These are phyloP conservation scores for Candolleomyces eurysporus DNA, from an alignment of 768 basidiomycete species.

Conservation along the genomic window DNA sequence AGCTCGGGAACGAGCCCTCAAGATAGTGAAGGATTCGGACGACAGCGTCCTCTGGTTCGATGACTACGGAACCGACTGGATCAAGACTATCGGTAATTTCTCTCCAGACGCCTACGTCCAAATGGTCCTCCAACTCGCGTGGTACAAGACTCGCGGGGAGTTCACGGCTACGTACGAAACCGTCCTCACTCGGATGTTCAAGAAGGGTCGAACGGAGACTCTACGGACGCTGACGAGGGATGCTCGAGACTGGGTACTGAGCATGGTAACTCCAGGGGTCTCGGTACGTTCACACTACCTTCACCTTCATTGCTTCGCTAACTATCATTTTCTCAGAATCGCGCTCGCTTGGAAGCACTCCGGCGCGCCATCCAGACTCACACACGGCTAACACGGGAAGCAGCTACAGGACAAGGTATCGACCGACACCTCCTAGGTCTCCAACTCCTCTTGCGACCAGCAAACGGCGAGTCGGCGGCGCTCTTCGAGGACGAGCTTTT, in stretches of 20 bases:
- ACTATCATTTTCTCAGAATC: constrained; percentile 13
- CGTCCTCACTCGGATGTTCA: constrained; percentile 81
- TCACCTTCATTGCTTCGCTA: not conserved
- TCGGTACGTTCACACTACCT: constrained; percentile 36
- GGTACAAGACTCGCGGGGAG: constrained; percentile 72
- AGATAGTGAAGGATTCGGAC: constrained; percentile 76
- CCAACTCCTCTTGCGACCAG: constrained; percentile 55
- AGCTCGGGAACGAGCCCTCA: constrained; percentile 56
- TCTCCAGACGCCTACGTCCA: constrained; percentile 87
- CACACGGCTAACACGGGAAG: constrained; percentile 67
- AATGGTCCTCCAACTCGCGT: constrained; percentile 89
- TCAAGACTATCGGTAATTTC: constrained; percentile 56
- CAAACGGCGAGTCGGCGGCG: constrained; percentile 51
- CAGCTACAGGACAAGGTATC: constrained; percentile 79
- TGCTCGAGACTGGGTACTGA: constrained; percentile 72
- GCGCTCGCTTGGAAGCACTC: constrained; percentile 47
- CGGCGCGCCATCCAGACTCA: constrained; percentile 71
- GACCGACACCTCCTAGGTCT: constrained; percentile 92
- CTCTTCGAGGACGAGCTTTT: constrained; percentile 82
- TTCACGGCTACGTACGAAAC: constrained; percentile 95
- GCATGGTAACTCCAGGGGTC: constrained; percentile 57
- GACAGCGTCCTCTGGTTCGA: constrained; percentile 79
- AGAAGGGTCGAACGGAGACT: constrained; percentile 90
- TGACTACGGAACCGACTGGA: constrained; percentile 86
- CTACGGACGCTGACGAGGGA: constrained; percentile 74